Evolutionary conservation across 306 rosid genomes (phyloP).

Genomic region (Medicago arabica): DNA sequence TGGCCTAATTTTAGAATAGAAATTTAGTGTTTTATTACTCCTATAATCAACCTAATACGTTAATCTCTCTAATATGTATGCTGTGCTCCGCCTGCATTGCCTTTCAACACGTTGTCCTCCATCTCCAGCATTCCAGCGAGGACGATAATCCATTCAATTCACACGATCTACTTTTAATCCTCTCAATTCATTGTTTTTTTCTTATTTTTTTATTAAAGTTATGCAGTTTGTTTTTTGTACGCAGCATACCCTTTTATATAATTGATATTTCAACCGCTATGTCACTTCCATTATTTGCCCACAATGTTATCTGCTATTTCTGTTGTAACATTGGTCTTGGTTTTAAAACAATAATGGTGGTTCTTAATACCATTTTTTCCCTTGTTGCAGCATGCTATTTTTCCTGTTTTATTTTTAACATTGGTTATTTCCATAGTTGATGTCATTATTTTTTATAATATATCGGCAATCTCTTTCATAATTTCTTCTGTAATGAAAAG

Average conservation of each 20-base stretch:
- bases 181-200: background rate
- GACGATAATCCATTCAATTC: background rate
- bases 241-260: background rate
- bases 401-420: slow-evolving; percentile 17
- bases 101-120: background rate
- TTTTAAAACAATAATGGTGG: slow-evolving; percentile 20
- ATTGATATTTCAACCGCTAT: background rate
- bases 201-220: too few relatives aligned
- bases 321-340: background rate
- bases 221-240: background rate
- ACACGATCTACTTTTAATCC: background rate
- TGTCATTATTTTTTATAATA: slow-evolving; percentile 17
- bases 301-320: background rate
- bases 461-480: background rate
- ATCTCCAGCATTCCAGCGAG: background rate
- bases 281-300: background rate
- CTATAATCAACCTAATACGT: background rate
- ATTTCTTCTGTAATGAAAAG: slow-evolving; percentile 1
- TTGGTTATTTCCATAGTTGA: slow-evolving; percentile 7
- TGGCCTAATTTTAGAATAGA: background rate
- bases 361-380: slow-evolving; percentile 1
- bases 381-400: slow-evolving; percentile 22
- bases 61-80: background rate
- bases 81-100: background rate
- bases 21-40: background rate